Percentiles rank a stretch among this genome's conserved stretches.
These are phyloP conservation scores for Coemansia sp. DNA, from an alignment of 192 early-diverging fungal species.

Conservation along the genomic window DNA sequence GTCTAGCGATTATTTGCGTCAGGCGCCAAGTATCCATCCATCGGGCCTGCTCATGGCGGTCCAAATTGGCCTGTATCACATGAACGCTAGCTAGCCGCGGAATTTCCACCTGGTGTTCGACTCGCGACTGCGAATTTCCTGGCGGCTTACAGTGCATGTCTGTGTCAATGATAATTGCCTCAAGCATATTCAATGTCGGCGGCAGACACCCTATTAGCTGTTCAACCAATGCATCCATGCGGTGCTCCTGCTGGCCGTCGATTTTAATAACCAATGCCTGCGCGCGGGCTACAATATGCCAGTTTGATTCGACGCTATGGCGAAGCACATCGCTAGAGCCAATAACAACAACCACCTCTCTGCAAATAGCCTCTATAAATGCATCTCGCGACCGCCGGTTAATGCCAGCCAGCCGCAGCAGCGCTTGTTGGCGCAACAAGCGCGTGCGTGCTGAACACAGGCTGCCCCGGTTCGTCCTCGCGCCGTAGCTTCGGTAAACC, in stretches of 20 bases:
- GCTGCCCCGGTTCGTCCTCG: not conserved
- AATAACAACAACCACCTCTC: not conserved
- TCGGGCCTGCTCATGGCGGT: not conserved
- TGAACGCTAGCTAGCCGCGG: conserved; percentile 6
- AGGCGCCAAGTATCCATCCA: not conserved
- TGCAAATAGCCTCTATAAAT: not conserved
- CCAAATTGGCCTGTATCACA: not conserved
- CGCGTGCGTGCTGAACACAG: not conserved
- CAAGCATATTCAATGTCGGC: not conserved
- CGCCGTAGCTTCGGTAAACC: not conserved
- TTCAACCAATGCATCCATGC: not conserved
- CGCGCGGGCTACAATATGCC: not conserved
- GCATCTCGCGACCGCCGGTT: not conserved
- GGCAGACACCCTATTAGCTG: conserved; percentile 4
- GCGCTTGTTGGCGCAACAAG: not conserved
- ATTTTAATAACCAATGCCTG: conserved; percentile 8
- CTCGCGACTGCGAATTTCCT: too few species aligned
- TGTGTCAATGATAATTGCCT: conserved; percentile 5
- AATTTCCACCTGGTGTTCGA: not conserved
- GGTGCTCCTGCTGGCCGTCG: not conserved
- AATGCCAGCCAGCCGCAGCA: conserved; percentile 1
- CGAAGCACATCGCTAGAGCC: not conserved
- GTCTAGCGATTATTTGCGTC: not conserved
- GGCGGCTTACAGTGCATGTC: not conserved
- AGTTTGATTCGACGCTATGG: conserved; percentile 1